A percentile compares a stretch with the other conserved stretches of the same genome.
phyloP scores from a whole-genome alignment of 768 basidiomycete species.

The Suillus clintonianus region DNA sequence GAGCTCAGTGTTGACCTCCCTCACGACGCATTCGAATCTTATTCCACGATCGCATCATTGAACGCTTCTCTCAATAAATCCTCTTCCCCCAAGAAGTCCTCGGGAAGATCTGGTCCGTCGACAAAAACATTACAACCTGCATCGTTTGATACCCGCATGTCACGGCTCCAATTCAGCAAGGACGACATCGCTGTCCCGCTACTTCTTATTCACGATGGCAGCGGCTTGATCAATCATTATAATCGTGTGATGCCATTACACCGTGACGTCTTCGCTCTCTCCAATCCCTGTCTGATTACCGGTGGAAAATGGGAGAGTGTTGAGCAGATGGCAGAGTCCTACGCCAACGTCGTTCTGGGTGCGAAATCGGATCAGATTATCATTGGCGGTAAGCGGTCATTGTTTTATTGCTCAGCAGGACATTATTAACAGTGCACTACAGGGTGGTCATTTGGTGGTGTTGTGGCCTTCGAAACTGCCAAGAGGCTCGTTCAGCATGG shows the following conservation, averaged over 20 bases:
- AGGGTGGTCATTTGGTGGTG: conserved; percentile 85
- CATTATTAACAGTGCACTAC: neutral
- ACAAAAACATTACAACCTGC: neutral
- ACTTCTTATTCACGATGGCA: conserved; percentile 74
- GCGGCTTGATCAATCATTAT: conserved; percentile 58
- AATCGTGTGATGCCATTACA: conserved; percentile 46
- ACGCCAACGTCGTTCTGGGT: conserved; percentile 31
- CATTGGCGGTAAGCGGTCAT: conserved; percentile 17
- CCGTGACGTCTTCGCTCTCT: conserved; percentile 61
- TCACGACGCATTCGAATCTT: conserved; percentile 40
- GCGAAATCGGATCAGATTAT: conserved; percentile 4
- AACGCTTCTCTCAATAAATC: conserved; percentile 13
- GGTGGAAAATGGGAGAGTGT: conserved; percentile 50
- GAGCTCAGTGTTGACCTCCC: conserved; percentile 47
- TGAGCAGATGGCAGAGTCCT: conserved; percentile 52
- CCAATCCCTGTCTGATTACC: conserved; percentile 52
- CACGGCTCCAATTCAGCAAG: conserved; percentile 36
- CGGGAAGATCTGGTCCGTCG: neutral
- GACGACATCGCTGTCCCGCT: conserved; percentile 40
- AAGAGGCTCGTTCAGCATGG: conserved; percentile 45
- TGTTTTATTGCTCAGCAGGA: conserved; percentile 15
- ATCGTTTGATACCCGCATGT: neutral
- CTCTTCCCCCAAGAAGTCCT: neutral
- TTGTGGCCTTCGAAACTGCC: conserved; percentile 67
- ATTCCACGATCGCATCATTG: conserved; percentile 37